Evolutionary conservation across 371 early-diverging fungal genomes (phyloP).

Genomic region (Mucor irregularis): DNA sequence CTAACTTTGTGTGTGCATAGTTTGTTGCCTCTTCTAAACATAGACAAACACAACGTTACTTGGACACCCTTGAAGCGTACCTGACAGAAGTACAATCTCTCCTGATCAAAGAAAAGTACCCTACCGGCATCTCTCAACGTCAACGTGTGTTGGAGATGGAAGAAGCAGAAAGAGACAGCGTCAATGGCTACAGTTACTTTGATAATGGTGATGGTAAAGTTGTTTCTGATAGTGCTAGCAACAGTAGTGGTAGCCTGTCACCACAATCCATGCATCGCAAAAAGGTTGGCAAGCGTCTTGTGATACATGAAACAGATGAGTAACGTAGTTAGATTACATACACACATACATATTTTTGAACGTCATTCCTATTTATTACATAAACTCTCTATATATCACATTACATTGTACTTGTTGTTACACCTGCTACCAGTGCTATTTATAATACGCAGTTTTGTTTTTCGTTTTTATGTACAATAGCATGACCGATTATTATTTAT

Average conservation of each 20-base stretch:
- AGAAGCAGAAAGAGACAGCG: conserved; percentile 25
- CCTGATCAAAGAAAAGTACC: conserved; percentile 47
- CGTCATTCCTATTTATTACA: no score
- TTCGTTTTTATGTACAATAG: no score
- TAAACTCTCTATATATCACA: no score
- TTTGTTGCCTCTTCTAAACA: conserved; percentile 59
- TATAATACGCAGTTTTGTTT: no score
- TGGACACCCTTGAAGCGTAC: conserved; percentile 45
- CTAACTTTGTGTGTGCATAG: conserved; percentile 9
- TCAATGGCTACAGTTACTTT: conserved; percentile 53
- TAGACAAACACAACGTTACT: conserved; percentile 53
- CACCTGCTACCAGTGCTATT: no score
- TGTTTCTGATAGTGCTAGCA: not conserved
- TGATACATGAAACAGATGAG: conserved; percentile 32
- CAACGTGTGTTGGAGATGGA: conserved; percentile 43
- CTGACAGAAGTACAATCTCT: conserved; percentile 40
- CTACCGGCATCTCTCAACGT: conserved; percentile 40
- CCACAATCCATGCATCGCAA: conserved; percentile 16
- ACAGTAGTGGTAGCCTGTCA: conserved; percentile 1
- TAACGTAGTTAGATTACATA: no score
- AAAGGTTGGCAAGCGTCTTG: conserved; percentile 40
- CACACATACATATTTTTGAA: no score
- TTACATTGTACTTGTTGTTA: no score
- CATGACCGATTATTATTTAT: not conserved
- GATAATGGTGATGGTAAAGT: conserved; percentile 39